A percentile compares a stretch with the other conserved stretches of the same genome.
phyloP scores from a whole-genome alignment of 2,329 filamentous ascomycete species.

The Aspergillus uvarum region DNA sequence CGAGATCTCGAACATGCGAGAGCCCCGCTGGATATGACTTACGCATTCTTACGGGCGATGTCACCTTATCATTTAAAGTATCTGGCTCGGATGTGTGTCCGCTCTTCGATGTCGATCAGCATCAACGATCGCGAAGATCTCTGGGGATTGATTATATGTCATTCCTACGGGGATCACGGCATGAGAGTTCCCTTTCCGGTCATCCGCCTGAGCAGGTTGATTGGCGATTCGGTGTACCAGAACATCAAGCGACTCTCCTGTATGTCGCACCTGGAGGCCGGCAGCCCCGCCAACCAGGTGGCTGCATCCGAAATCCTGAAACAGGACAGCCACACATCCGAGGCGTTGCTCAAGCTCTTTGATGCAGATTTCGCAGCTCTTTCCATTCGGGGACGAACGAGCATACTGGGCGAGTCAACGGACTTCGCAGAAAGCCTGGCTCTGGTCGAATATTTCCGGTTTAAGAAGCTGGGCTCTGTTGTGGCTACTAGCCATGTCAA shows the following conservation, averaged over 20 bases:
- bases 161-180: slow-evolving; percentile 75
- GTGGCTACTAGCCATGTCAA: slow-evolving; percentile 73
- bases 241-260: slow-evolving; percentile 89
- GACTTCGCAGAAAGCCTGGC: slow-evolving; percentile 80
- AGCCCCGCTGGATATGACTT: slow-evolving; percentile 75
- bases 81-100: slow-evolving; percentile 80
- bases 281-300: slow-evolving; percentile 85
- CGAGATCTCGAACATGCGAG: slow-evolving; percentile 65
- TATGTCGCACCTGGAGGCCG: slow-evolving; percentile 76
- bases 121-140: slow-evolving; percentile 82
- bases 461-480: slow-evolving; percentile 72
- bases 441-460: slow-evolving; percentile 78
- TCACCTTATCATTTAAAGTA: slow-evolving; percentile 93
- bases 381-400: slow-evolving; percentile 84
- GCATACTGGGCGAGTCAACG: slow-evolving; percentile 72
- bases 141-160: slow-evolving; percentile 86
- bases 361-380: slow-evolving; percentile 83
- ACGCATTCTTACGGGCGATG: slow-evolving; percentile 73
- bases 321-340: slow-evolving; percentile 85
- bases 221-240: slow-evolving; percentile 80
- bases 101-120: slow-evolving; percentile 90
- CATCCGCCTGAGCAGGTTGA: slow-evolving; percentile 81
- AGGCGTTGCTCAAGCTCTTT: slow-evolving; percentile 79
- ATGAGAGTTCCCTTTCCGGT: slow-evolving; percentile 83
- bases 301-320: slow-evolving; percentile 79